Conservation (phyloP, 225 moss, liverwort and hornwort genomes). For the Thuidium tamariscinum region DNA sequence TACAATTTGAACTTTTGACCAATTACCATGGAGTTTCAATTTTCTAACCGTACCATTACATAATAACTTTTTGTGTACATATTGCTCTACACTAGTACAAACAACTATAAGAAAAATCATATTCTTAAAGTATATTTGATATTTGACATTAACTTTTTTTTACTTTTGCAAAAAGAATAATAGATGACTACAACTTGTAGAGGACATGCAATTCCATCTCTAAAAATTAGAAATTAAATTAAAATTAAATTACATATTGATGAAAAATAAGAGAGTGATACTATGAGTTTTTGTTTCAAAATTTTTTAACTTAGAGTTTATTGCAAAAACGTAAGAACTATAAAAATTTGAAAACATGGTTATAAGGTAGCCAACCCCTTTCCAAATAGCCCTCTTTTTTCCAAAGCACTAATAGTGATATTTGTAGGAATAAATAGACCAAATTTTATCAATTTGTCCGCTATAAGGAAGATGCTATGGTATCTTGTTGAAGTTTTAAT, state of each 20-base stretch:
- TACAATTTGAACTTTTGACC: neutral
- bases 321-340: too few relatives aligned
- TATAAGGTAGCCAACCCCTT: too few relatives aligned
- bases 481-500: too few relatives aligned
- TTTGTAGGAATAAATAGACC: too few relatives aligned
- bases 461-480: too few relatives aligned
- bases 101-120: neutral
- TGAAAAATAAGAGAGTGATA: neutral
- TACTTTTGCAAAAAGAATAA: too few relatives aligned
- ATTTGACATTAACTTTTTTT: neutral
- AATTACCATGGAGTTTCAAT: neutral
- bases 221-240: neutral
- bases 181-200: neutral
- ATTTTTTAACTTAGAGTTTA: too few relatives aligned
- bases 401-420: too few relatives aligned
- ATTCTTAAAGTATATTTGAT: accelerated
- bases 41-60: neutral
- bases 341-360: neutral
- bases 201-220: neutral
- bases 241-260: neutral
- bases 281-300: too few relatives aligned
- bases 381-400: too few relatives aligned
- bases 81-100: neutral
- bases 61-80: accelerated
- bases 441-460: too few relatives aligned